These are phyloP conservation scores for Phyllosticta capitalensis DNA, from an alignment of 2,329 filamentous ascomycete genomes.

Conservation along the genomic window DNA sequence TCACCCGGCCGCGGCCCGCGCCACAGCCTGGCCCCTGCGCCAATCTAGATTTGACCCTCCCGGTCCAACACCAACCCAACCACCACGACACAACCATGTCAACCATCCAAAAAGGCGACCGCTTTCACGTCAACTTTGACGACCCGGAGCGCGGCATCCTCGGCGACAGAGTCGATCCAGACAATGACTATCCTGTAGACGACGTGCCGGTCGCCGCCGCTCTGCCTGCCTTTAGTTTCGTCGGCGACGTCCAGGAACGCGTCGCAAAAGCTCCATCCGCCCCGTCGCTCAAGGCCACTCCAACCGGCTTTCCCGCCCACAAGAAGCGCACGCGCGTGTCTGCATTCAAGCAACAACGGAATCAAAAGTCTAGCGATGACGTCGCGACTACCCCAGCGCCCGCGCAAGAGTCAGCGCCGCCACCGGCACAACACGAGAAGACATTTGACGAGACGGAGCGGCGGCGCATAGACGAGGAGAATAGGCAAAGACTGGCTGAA, in stretches of 20 bases:
- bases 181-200: conserved; percentile 14
- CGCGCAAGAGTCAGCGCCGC: not conserved
- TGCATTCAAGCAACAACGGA: conserved; percentile 65
- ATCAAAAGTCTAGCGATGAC: conserved; percentile 7
- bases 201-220: conserved; percentile 13
- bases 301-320: conserved; percentile 77
- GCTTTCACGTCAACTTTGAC: conserved; percentile 52
- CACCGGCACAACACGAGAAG: not conserved
- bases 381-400: not conserved
- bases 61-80: not conserved
- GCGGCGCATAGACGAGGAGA: conserved; percentile 71
- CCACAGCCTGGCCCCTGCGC: not conserved
- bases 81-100: conserved; percentile 18
- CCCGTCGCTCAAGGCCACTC: conserved; percentile 44
- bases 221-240: conserved; percentile 34
- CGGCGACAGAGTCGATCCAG: conserved; percentile 38
- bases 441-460: conserved; percentile 49
- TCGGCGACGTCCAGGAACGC: conserved; percentile 75
- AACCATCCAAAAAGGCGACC: conserved; percentile 46
- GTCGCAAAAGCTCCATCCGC: conserved; percentile 54
- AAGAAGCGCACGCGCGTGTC: conserved; percentile 67
- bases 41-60: not conserved
- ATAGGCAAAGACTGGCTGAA: conserved; percentile 57
- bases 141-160: conserved; percentile 16
- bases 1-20: not conserved